A percentile compares a stretch with the other conserved stretches of the same genome.
These are phyloP conservation scores for Alternaria arbusti DNA, from an alignment of 2,329 filamentous ascomycete genomes.

Conservation along the genomic window DNA sequence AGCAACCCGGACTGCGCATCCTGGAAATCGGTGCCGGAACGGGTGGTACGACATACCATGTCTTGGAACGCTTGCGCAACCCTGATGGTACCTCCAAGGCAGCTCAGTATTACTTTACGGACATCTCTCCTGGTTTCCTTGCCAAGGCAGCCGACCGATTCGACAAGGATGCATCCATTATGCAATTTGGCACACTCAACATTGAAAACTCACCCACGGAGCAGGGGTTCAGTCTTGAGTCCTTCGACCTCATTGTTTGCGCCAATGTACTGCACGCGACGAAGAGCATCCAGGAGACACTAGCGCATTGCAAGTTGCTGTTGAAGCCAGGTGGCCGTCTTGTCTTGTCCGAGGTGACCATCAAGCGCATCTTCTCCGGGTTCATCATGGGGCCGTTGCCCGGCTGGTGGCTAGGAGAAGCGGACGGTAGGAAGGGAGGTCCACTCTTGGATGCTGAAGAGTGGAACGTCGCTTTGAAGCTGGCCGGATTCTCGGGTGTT, in stretches of 20 bases:
- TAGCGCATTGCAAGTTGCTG: conserved; percentile 4
- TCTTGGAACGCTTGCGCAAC: conserved; percentile 8
- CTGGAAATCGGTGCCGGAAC: conserved; percentile 13
- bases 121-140: conserved; percentile 11
- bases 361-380: conserved; percentile 11
- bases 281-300: conserved; percentile 6
- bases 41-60: conserved; percentile 8
- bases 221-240: conserved; percentile 6
- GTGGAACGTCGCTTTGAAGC: conserved; percentile 6
- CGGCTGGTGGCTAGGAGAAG: conserved; percentile 10
- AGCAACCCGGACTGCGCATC: conserved; percentile 5
- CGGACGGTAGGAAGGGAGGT: conserved; percentile 3
- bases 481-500: conserved; percentile 9
- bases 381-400: conserved; percentile 10
- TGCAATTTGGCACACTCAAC: conserved; percentile 9
- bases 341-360: conserved; percentile 9
- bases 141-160: conserved; percentile 6
- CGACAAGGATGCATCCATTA: conserved; percentile 1
- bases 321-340: conserved; percentile 5
- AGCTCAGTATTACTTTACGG: conserved; percentile 8
- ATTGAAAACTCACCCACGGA: conserved; percentile 4
- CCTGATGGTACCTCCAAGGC: conserved; percentile 4
- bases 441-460: conserved; percentile 5
- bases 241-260: conserved; percentile 6
- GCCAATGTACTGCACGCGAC: conserved; percentile 10